Conservation (phyloP, 2,329 filamentous ascomycete species). For the Lachnellula suecica region DNA sequence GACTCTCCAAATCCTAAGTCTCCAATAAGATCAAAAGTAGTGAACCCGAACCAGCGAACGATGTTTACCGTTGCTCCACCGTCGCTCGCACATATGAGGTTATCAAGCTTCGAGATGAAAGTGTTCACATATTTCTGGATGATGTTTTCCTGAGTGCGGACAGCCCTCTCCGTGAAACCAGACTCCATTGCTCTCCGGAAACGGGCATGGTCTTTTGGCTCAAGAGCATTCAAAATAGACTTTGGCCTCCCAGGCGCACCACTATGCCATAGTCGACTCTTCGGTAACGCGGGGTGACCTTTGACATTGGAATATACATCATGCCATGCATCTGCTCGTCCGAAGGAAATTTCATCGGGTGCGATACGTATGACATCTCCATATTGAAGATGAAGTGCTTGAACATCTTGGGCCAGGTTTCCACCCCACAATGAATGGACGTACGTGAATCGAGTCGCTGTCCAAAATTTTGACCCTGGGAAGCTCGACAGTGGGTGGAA, state of each 20-base stretch:
- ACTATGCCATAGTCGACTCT: slow-evolving; percentile 1
- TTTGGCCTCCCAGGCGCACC: not conserved
- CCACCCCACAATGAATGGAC: not conserved
- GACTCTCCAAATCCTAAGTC: slow-evolving; percentile 44
- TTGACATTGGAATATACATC: not conserved
- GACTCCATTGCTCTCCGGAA: slow-evolving; percentile 27
- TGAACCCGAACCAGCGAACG: slow-evolving; percentile 35
- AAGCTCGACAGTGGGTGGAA: slow-evolving; percentile 30
- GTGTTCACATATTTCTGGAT: slow-evolving; percentile 9
- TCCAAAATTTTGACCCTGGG: slow-evolving; percentile 29
- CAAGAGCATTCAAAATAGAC: slow-evolving; percentile 8
- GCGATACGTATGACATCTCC: slow-evolving; percentile 14
- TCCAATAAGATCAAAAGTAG: slow-evolving; percentile 39
- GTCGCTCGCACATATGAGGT: slow-evolving; percentile 1
- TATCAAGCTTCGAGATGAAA: slow-evolving; percentile 4
- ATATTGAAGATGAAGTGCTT: slow-evolving; percentile 5
- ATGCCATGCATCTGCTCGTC: slow-evolving; percentile 25
- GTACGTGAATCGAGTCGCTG: slow-evolving; percentile 14
- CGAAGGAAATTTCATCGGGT: slow-evolving; percentile 32
- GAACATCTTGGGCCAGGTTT: not conserved
- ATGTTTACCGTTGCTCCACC: slow-evolving; percentile 22
- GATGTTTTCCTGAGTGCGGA: slow-evolving; percentile 31
- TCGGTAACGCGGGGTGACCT: slow-evolving; percentile 1
- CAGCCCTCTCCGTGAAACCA: slow-evolving; percentile 31
- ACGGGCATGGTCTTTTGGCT: slow-evolving; percentile 21